A percentile compares a stretch with the other conserved stretches of the same genome.
These are phyloP conservation scores for Auriculariales sp. DNA, from an alignment of 768 basidiomycete genomes.

Conservation along the genomic window DNA sequence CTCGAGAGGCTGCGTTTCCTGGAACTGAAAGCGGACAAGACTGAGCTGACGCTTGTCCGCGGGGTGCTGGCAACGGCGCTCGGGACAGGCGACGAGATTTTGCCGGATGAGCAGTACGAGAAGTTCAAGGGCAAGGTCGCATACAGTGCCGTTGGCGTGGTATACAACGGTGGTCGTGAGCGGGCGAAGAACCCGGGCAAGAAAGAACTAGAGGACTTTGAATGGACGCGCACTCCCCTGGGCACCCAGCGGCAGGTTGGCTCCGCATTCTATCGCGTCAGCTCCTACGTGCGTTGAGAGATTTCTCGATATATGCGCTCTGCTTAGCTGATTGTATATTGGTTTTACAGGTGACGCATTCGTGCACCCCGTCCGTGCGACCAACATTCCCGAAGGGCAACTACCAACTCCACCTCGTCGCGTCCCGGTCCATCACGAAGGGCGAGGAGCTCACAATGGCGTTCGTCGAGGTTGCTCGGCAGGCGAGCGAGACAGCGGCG, in stretches of 20 bases:
- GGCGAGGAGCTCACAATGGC: constrained; percentile 68
- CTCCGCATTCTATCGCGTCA: constrained; percentile 58
- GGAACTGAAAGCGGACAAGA: constrained; percentile 32
- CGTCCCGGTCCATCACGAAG: constrained; percentile 47
- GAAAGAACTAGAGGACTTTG: constrained; percentile 51
- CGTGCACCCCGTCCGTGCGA: constrained; percentile 52
- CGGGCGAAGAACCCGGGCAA: constrained; percentile 31
- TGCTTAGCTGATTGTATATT: background rate
- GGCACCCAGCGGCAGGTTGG: constrained; percentile 69
- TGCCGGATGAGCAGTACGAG: constrained; percentile 47
- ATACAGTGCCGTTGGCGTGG: constrained; percentile 69
- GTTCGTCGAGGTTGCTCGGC: constrained; percentile 54
- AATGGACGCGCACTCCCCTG: constrained; percentile 61
- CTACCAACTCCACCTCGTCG: constrained; percentile 55
- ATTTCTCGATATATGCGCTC: background rate
- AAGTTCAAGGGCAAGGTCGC: constrained; percentile 52
- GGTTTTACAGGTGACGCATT: constrained; percentile 40
- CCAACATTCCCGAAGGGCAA: constrained; percentile 55
- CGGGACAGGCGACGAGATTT: constrained; percentile 40
- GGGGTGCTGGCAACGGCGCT: constrained; percentile 45
- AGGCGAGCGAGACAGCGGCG: constrained; percentile 26
- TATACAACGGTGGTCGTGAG: constrained; percentile 46
- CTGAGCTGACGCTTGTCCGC: constrained; percentile 35
- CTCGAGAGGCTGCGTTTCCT: constrained; percentile 60
- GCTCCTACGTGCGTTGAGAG: constrained; percentile 45